Evolutionary conservation across 495 filamentous ascomycete species (phyloP).

Genomic region (Aspergillus sparsus): DNA sequence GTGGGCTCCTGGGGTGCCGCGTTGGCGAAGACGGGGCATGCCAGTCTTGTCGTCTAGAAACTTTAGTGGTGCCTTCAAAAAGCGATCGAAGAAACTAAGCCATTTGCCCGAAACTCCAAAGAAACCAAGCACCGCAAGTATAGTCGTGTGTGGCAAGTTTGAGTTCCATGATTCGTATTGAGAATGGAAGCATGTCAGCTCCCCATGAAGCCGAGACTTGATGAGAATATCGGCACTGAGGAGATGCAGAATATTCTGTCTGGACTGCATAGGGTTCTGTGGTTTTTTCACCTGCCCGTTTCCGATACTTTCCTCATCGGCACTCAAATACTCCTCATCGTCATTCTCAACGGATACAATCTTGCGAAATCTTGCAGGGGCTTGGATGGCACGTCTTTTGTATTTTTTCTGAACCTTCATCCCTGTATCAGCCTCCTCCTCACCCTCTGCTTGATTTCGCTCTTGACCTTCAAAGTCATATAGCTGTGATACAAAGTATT

Average conservation of each 20-base stretch:
- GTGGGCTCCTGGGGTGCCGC: constrained; percentile 17
- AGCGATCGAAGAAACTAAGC: constrained; percentile 14
- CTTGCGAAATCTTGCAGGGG: neutral
- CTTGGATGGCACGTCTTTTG: too few relatives aligned
- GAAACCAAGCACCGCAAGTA: constrained; percentile 14
- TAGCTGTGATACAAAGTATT: constrained; percentile 22
- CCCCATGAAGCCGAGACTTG: constrained; percentile 16
- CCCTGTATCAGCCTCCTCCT: constrained; percentile 10
- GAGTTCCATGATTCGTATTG: constrained; percentile 19
- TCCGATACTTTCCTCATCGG: neutral
- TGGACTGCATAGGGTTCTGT: constrained; percentile 15
- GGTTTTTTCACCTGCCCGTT: neutral
- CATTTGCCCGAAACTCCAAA: constrained; percentile 21
- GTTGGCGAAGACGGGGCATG: constrained; percentile 14
- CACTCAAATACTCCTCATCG: neutral
- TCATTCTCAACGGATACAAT: constrained; percentile 1
- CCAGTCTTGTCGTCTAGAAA: constrained; percentile 16
- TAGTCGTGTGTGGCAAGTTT: constrained; percentile 12
- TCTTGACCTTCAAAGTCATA: constrained; percentile 6
- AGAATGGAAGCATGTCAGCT: constrained; percentile 19
- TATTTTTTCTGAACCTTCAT: too few relatives aligned
- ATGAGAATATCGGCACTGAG: constrained; percentile 17
- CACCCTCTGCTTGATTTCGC: constrained; percentile 11
- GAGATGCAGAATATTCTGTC: constrained; percentile 20
- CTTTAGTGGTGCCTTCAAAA: constrained; percentile 13